Percentiles rank a stretch among this genome's conserved stretches.
Evolutionary conservation across 2,329 filamentous ascomycete species (phyloP).

Genomic region (Nemania sp.): DNA sequence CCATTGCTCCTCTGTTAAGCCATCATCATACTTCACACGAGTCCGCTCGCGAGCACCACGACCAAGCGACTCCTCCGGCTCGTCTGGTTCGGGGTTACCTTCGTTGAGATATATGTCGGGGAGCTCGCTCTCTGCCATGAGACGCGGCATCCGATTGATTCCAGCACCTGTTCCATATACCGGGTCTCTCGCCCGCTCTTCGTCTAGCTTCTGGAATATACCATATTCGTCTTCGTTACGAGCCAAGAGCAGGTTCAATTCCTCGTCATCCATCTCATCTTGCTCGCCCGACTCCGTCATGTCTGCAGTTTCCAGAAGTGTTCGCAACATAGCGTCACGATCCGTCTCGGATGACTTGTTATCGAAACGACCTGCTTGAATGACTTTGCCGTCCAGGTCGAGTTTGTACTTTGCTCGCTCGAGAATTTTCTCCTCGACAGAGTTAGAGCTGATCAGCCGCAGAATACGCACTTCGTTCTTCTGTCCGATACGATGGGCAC

Average conservation of each 20-base stretch:
- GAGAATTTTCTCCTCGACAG: conserved; percentile 97
- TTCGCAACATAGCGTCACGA: conserved; percentile 93
- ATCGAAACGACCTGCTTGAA: conserved; percentile 98
- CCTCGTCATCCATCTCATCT: conserved; percentile 98
- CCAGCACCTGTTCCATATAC: conserved; percentile 70
- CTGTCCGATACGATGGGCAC: conserved; percentile 98
- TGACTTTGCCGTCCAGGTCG: conserved; percentile 99
- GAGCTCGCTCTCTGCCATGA: conserved; percentile 85
- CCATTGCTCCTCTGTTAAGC: conserved; percentile 98
- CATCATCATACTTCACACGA: conserved; percentile 93
- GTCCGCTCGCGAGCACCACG: conserved; percentile 95
- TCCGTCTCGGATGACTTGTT: conserved; percentile 99
- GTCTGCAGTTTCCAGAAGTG: conserved; percentile 83
- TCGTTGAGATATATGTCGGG: conserved; percentile 94
- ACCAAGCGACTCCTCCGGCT: conserved; percentile 76
- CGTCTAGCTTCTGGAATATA: conserved; percentile 82
- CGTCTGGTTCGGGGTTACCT: conserved; percentile 77
- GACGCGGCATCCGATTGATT: conserved; percentile 69
- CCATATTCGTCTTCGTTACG: conserved; percentile 78
- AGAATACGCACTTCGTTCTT: conserved; percentile 99
- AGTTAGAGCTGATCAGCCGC: conserved; percentile 92
- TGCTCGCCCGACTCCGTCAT: conserved; percentile 72
- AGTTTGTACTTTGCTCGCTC: conserved; percentile 97
- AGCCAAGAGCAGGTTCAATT: conserved; percentile 92
- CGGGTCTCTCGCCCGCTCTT: conserved; percentile 67